Evolutionary conservation across 495 filamentous ascomycete species (phyloP).

Genomic region (Chaetomium cochliodes): DNA sequence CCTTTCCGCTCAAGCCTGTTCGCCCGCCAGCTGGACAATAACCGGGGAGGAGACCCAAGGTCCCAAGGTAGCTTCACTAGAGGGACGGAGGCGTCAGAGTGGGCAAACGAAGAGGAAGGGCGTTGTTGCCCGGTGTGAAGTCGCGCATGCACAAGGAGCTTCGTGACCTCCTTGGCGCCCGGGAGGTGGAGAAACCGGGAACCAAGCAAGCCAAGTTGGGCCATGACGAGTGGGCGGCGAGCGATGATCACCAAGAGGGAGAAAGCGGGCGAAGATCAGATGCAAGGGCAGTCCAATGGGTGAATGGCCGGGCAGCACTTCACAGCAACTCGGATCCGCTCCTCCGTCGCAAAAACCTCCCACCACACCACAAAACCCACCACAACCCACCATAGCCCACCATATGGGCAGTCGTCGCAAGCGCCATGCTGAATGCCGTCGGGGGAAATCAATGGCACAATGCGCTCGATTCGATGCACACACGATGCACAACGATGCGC

Average conservation of each 20-base stretch:
- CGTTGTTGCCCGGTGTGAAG: slow-evolving; percentile 20
- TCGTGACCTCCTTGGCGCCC: slow-evolving; percentile 30
- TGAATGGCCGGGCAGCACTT: too few species aligned
- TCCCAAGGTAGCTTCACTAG: slow-evolving; percentile 14
- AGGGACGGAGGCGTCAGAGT: slow-evolving; percentile 15
- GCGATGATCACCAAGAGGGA: slow-evolving; percentile 11
- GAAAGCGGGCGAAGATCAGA: slow-evolving; percentile 16
- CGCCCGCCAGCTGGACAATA: slow-evolving; percentile 12
- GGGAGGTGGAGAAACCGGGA: slow-evolving; percentile 23
- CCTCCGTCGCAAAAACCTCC: slow-evolving; percentile 12
- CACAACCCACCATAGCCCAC: too few species aligned
- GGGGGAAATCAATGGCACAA: neutral
- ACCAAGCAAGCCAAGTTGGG: slow-evolving; percentile 21
- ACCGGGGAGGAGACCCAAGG: slow-evolving; percentile 15
- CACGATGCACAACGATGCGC: neutral
- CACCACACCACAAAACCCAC: neutral
- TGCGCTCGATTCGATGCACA: too few species aligned
- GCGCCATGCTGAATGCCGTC: slow-evolving; percentile 15
- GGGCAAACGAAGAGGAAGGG: too few species aligned
- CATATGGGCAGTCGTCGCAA: slow-evolving; percentile 3
- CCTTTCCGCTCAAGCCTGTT: neutral
- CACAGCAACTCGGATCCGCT: slow-evolving; percentile 1
- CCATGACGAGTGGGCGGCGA: slow-evolving; percentile 27
- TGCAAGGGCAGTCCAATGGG: slow-evolving; percentile 15
- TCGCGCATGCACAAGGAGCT: slow-evolving; percentile 33